Evolutionary conservation across 257 asterid species (phyloP).

Genomic region (Echium plantagineum): DNA sequence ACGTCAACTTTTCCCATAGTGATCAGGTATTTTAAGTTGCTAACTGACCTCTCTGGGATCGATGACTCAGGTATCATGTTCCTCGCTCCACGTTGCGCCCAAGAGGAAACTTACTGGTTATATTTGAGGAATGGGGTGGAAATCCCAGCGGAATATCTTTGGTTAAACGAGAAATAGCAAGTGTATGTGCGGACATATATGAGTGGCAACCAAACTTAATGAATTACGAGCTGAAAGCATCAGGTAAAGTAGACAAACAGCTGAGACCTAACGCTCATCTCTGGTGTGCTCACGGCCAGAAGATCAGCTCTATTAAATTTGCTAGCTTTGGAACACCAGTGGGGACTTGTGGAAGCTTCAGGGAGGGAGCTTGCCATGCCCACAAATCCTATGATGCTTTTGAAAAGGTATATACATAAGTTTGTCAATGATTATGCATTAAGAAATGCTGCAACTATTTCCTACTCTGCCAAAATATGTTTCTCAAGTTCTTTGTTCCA

Average conservation of each 20-base stretch:
- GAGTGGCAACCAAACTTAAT: conserved; percentile 81
- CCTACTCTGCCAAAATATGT: no score
- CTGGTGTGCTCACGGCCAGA: conserved; percentile 60
- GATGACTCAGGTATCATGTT: conserved; percentile 61
- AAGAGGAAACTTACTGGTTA: conserved; percentile 62
- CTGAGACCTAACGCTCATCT: conserved; percentile 78
- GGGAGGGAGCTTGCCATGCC: conserved; percentile 72
- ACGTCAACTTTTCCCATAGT: neutral
- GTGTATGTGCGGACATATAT: conserved; percentile 65
- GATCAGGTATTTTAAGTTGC: no score
- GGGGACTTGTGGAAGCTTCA: conserved; percentile 72
- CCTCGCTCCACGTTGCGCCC: conserved; percentile 89
- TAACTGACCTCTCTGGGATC: conserved; percentile 9
- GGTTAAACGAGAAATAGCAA: conserved; percentile 56
- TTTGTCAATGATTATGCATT: neutral
- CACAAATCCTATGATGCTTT: conserved; percentile 71
- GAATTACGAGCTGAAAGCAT: conserved; percentile 58
- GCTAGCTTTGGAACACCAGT: conserved; percentile 92
- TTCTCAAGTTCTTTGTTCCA: neutral
- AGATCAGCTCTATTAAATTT: conserved; percentile 61
- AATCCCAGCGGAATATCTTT: conserved; percentile 58
- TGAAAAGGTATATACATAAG: conserved; percentile 37
- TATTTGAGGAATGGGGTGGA: conserved; percentile 95
- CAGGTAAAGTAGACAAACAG: conserved; percentile 62
- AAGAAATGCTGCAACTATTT: no score